Evolutionary conservation across 176 grass and related monocot species (phyloP), one percentile per base, ranked within the genome.

Genomic region (Musa schizocarpa): DNA sequence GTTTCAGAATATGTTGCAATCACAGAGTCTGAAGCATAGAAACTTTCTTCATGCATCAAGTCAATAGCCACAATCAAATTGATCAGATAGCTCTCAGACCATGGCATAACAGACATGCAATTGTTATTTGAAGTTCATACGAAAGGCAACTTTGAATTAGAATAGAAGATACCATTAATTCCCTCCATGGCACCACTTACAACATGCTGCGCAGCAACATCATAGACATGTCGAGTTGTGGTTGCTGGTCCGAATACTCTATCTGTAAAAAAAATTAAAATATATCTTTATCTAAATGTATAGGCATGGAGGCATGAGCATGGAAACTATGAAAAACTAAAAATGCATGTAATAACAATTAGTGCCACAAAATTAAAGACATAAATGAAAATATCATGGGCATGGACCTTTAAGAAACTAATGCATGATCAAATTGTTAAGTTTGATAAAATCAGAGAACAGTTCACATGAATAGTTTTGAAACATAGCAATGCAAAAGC

Each of bases 171-270:
- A 97, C 94, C 94, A 78, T 97, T 97, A 68, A 97, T 93, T 93
- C 94, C 94, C 87, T 91, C 86, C 94, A 97, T 97, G 80, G 94
- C 84, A 85, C 94, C 90, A 78, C 84, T 88, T 76, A 97, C 90
- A 85, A 97, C 88, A 85, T 93, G 94, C 77, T 93, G 94, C 82
- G 94, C 88, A 69, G 90, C 75, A 81, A 92, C 63, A 87, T 97
- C 94, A 65, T 97, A 97, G 56, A 97, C 90, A 20, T 87, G 84
- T 13, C 94, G 90, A 76, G 94, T 97, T 55, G 90, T 93, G 62
- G 88, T 97, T 75, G 94, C 94, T 72, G 94, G 94, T 9, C 94
- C 94, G 87, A 97, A 97, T 76, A 97, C 94, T 87, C 86, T 97
- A 85, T 97, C 94, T 97, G 84, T 43, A 77, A 61, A 82, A 82